Evolutionary conservation across 1,139 yeast genomes (phyloP), one percentile per base, ranked within the genome.

Genomic region (Pichia sp.): DNA sequence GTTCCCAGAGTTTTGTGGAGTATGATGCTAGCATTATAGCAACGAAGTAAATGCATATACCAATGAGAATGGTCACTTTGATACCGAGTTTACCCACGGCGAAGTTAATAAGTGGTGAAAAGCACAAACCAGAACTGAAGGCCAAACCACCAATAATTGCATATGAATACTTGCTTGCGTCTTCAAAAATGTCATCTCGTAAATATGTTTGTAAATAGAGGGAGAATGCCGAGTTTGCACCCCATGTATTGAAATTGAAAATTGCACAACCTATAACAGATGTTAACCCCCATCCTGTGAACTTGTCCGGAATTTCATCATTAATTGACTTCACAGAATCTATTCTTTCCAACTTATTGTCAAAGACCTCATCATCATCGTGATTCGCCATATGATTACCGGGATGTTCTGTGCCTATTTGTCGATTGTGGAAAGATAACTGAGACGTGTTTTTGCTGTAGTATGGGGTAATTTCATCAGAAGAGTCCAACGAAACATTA

Each of bases 121-220:
- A 25, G 46, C 45, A 45, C 62, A 69, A 18, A 67, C 80, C 49
- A 59, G 62, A 29, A 39, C 65, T 69, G 33, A 74, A 66, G 10
- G 75, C 68, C 10, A 75, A 44, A 11, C 84, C 81, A 12, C 82
- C 82, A 45, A 77, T 63, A 14, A 74, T 52, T 5, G 82, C 82
- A 56, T 57, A 77, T 41, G 72, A 78, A 35, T 71, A 66, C 35
- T 67, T 62, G 1, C 67, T 54, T 1, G 76, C 74, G 1, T 70
- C 76, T 3, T 63, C 62, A 39, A 77, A 77, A 5, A 60, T 52
- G 39, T 64, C 50, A 22, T 55, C 48, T 17, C 61, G 55, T 21
- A 74, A 50, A 49, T 73, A 77, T 47, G 63, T 69, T 33, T 69
- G 65, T 19, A 77, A 58, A 50, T 74, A 74, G 7, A 77, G 71